These are phyloP conservation scores for Physaria fendleri DNA, from an alignment of 345 rosid species.

Conservation along the genomic window DNA sequence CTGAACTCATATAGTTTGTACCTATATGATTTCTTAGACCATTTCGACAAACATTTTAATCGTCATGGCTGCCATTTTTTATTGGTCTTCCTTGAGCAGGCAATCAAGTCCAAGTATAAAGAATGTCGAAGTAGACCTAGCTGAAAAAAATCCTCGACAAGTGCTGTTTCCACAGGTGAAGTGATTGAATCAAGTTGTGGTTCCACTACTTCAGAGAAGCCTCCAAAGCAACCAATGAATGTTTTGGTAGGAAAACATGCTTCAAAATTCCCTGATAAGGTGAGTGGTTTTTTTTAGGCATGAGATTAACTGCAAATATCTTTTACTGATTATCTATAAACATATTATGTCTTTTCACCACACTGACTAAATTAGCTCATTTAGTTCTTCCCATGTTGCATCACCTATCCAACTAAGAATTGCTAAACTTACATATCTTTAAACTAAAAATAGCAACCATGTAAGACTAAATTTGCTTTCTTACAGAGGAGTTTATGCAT, in stretches of 20 bases:
- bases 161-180: conserved; percentile 38
- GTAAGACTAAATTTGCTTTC: not conserved
- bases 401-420: not conserved
- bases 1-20: not conserved
- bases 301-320: conserved; percentile 5
- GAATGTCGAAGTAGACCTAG: conserved; percentile 54
- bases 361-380: not conserved
- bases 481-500: not conserved
- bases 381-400: not conserved
- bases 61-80: not conserved
- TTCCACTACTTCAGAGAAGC: conserved; percentile 37
- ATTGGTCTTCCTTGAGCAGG: conserved; percentile 45
- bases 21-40: not conserved
- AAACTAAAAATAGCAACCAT: not conserved
- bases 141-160: conserved; percentile 48
- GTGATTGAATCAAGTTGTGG: conserved; percentile 30
- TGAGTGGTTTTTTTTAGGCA: conserved; percentile 24
- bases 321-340: not conserved
- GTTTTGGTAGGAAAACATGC: conserved; percentile 51
- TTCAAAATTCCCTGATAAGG: conserved; percentile 82
- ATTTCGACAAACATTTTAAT: not conserved
- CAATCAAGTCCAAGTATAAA: conserved; percentile 65
- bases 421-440: not conserved
- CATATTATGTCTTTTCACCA: not conserved
- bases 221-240: conserved; percentile 44